Base-by-base conservation (phyloP, 768 basidiomycete species). In the Ramaria rubella region DNA sequence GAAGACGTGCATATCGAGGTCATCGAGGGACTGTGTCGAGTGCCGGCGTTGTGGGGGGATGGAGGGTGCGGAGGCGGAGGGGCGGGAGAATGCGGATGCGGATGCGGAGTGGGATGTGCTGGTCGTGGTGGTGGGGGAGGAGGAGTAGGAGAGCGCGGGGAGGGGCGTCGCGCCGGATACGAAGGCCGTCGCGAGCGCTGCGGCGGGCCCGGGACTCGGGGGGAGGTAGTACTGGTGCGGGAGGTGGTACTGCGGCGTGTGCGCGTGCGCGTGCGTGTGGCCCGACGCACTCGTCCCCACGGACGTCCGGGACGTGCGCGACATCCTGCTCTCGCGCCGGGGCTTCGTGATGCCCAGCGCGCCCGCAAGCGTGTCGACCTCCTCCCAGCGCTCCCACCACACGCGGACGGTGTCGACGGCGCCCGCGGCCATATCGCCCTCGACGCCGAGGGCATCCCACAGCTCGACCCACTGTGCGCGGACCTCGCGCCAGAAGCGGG, bases 391-490 rank as follows among this genome's bases (percentile, higher is more conserved):
- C 36, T 73, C 72, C 64, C 75, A 73, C 89, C 90, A 92, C 9
- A 90, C 85, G 0, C 74, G 74, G 26, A 83, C 64, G 21, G 90
- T 91, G 73, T 90, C 89, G 8, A 75, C 77, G 5, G 77, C 77
- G 6, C 82, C 84, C 0, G 78, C 82, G 59, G 84, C 84, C 62
- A 66, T 65, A 59, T 73, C 73, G 49, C 66, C 84, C 19, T 87
- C 86, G 4, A 86, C 81, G 9, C 78, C 72, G n/a, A 87, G 69
- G 65, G 85, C 87, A 58, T 90, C 86, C 90, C 90, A 92, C n/a
- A 92, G 70, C n/a, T 82, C 83, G 1, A 75, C 77, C 90, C 90
- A 92, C 27, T 78, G 73, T 49, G 81, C 80, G 42, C 78, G 74
- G 5, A 87, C 77, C 36, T 79, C 79, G 15, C 67, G 58, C 73